Percentiles rank a stretch among this genome's conserved stretches.
These are phyloP conservation scores for Penicillium sp. DNA, from an alignment of 2,329 filamentous ascomycete genomes.

Conservation along the genomic window DNA sequence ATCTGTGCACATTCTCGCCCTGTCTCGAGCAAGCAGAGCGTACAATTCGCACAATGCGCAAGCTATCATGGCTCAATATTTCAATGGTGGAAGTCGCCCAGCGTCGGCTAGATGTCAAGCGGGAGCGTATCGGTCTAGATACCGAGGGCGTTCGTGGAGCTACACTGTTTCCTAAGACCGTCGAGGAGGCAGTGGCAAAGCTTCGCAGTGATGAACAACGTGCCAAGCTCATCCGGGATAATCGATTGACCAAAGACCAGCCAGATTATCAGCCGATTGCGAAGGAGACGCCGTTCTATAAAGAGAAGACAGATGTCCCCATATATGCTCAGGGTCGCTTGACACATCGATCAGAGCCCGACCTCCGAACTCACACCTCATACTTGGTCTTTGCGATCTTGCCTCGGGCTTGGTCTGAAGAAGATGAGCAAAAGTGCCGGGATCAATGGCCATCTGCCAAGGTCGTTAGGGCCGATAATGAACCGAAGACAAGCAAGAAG, in stretches of 20 bases:
- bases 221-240: constrained; percentile 54
- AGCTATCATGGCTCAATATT: constrained; percentile 80
- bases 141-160: constrained; percentile 58
- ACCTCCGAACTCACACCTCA: constrained; percentile 93
- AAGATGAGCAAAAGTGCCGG: constrained; percentile 63
- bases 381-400: constrained; percentile 89
- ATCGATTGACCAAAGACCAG: constrained; percentile 23
- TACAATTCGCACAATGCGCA: constrained; percentile 71
- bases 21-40: constrained; percentile 93
- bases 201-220: constrained; percentile 65
- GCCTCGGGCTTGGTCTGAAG: constrained; percentile 74
- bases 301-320: constrained; percentile 33
- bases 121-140: constrained; percentile 69
- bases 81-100: constrained; percentile 85
- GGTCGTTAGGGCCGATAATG: constrained; percentile 29
- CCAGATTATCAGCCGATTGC: constrained; percentile 16
- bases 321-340: constrained; percentile 67
- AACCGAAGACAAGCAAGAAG: constrained; percentile 31
- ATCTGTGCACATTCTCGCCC: constrained; percentile 90
- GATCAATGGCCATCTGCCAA: constrained; percentile 57
- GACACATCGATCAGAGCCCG: constrained; percentile 70
- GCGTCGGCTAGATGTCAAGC: constrained; percentile 67
- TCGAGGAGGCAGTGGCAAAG: constrained; percentile 67
- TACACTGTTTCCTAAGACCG: constrained; percentile 57
- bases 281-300: constrained; percentile 17